Evolutionary conservation across 139 green algal species (phyloP), one percentile per base, ranked within the genome.

Genomic region (Micractinium conductrix): DNA sequence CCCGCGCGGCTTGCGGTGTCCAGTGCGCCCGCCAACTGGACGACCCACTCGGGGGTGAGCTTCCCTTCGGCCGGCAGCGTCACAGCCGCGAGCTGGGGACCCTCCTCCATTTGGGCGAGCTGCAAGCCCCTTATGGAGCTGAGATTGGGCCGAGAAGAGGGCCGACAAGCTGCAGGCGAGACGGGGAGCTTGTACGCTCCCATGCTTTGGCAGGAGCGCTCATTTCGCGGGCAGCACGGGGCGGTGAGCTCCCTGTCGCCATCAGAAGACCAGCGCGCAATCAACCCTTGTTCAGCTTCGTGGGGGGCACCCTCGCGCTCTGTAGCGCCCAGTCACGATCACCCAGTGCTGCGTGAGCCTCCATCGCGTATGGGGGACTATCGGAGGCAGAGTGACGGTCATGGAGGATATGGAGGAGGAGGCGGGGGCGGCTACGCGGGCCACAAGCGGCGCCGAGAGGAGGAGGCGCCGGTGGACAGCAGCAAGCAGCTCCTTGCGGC

Each of bases 361-460:
- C n/a, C n/a, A n/a, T n/a, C n/a, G n/a, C n/a, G n/a, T n/a, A 84
- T 84, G 78, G 75, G 75, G 4, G 78, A 84, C 48, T 84, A 84
- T 65, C 38, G 62, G 2, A 30, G 63, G 14, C 78, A 75, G 6
- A 43, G 42, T 35, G 78, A 62, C 14, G 45, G 48, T 26, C 3
- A 38, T 37, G 62, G 43, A 55, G 58, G 76, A 3, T 19, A n/a
- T n/a, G n/a, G n/a, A n/a, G n/a, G n/a, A n/a, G n/a, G n/a, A n/a
- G n/a, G n/a, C n/a, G n/a, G n/a, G 19, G 19, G 44, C 3, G 45
- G 63, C 65, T 44, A 65, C 6, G 79, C 50, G 26, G 69, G 69
- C n/a, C 33, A 79, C 30, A 87, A 87, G 62, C 83, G 83, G 19
- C 70, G 82, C 2, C 60, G 85, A 28, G 82, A 90, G 76, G 69